Evolutionary conservation across 768 basidiomycete species (phyloP).

Genomic region (Clavaria fumosa): DNA sequence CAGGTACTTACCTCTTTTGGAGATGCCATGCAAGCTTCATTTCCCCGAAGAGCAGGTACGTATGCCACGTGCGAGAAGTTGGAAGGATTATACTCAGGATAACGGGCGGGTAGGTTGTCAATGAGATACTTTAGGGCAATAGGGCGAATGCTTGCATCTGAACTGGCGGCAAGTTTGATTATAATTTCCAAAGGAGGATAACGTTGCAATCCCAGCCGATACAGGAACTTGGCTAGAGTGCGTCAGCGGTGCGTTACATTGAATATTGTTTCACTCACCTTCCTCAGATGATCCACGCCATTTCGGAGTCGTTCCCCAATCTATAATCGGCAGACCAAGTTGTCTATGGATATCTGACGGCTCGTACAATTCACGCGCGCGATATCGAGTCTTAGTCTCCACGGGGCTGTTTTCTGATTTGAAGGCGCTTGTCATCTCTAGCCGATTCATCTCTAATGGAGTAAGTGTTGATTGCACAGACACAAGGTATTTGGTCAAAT

Average conservation of each 20-base stretch:
- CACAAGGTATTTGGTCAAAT: constrained; percentile 78
- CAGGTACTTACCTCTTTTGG: constrained; percentile 43
- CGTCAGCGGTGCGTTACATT: constrained; percentile 3
- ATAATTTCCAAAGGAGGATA: constrained; percentile 53
- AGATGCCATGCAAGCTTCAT: constrained; percentile 38
- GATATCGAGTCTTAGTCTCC: constrained; percentile 27
- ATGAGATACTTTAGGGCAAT: constrained; percentile 71
- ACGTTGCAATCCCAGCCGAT: constrained; percentile 50
- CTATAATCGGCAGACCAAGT: constrained; percentile 67
- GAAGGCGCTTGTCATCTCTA: constrained; percentile 63
- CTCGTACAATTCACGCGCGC: constrained; percentile 72
- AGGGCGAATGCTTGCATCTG: constrained; percentile 32
- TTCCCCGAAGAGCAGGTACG: constrained; percentile 54
- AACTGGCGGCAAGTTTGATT: constrained; percentile 50
- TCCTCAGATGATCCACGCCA: constrained; percentile 80
- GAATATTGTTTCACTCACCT: constrained; percentile 31
- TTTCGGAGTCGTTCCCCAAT: constrained; percentile 68
- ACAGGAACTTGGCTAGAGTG: constrained; percentile 60
- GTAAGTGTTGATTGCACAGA: constrained; percentile 49
- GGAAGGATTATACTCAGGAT: constrained; percentile 40
- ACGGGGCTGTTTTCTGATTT: constrained; percentile 31
- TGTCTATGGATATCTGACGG: constrained; percentile 57
- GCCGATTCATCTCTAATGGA: constrained; percentile 32
- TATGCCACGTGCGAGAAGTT: constrained; percentile 48
- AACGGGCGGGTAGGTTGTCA: constrained; percentile 50